phyloP scores from a whole-genome alignment of 1,284 basidiomycete genomes.

The Inonotus obliquus region DNA sequence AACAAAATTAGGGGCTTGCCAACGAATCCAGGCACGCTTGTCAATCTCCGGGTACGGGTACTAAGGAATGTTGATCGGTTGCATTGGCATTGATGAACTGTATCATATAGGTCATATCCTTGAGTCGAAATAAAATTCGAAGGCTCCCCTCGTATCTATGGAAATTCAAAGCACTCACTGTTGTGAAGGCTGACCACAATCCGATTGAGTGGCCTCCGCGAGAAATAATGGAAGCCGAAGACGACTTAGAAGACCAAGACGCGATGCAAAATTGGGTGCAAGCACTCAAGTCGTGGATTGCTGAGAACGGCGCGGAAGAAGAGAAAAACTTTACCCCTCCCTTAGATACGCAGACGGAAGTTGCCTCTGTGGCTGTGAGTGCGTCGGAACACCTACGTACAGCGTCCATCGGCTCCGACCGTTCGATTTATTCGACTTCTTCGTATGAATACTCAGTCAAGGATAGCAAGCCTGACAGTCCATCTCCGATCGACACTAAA shows the following conservation, averaged over 20 bases:
- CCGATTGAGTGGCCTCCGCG: slow-evolving; percentile 89
- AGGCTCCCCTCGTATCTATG: slow-evolving; percentile 77
- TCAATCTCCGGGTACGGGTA: slow-evolving; percentile 66
- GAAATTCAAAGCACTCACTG: slow-evolving; percentile 69
- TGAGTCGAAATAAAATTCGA: slow-evolving; percentile 82
- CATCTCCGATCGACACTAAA: slow-evolving; percentile 48
- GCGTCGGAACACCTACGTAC: slow-evolving; percentile 52
- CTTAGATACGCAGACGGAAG: background rate
- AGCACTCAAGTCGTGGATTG: slow-evolving; percentile 71
- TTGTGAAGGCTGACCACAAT: slow-evolving; percentile 88
- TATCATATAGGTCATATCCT: slow-evolving; percentile 67
- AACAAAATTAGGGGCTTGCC: slow-evolving; percentile 88
- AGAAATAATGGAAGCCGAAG: slow-evolving; percentile 41
- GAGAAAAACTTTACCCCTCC: background rate
- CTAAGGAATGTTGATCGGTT: background rate
- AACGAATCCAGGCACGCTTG: slow-evolving; percentile 72
- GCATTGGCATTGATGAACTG: background rate
- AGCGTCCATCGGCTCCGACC: slow-evolving; percentile 58
- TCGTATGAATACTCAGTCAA: slow-evolving; percentile 31
- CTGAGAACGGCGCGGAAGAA: slow-evolving; percentile 35
- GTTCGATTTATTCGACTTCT: slow-evolving; percentile 43
- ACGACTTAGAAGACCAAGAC: slow-evolving; percentile 41
- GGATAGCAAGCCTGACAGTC: slow-evolving; percentile 33
- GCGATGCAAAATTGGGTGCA: slow-evolving; percentile 70
- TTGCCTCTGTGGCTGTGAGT: slow-evolving; percentile 30